Evolutionary conservation across 306 rosid genomes (phyloP), one percentile per base, ranked within the genome.

Genomic region (Datisca glomerata): DNA sequence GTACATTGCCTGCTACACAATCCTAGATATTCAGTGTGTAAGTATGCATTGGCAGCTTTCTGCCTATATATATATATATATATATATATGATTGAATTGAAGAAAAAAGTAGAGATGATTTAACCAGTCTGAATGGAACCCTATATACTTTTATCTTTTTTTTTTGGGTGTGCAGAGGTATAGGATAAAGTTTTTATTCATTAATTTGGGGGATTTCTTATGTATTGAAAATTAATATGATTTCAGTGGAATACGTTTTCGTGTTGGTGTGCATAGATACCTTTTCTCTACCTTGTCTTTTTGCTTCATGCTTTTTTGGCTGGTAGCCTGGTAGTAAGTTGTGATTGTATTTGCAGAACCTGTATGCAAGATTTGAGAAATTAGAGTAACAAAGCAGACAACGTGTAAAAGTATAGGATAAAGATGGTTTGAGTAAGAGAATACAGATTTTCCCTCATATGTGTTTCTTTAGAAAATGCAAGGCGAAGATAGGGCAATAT

Each of bases 221-320:
- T 84, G 96, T 80, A 80, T 61, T 67, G 73, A 68, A 61, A 72
- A 87, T 40, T 71, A 61, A 53, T 66, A 72, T 75, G 68, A 59
- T 80, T 68, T 64, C 81, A 75, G 82, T 81, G 86, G 60, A 76
- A 48, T 79, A 67, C 72, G 67, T 73, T 75, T 72, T 79, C 76
- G 79, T 64, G 79, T 91, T 79, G 78, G 96, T 68, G 85, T 91
- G 86, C 79, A 70, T 29, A n/a, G n/a, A n/a, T n/a, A n/a, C 38
- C 59, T 56, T 53, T 27, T 27, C 59, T 67, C 67, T 35, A 60
- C 55, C 54, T 37, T 56, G 39, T 47, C 40, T 32, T 63, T 52
- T 67, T 10, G 39, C 47, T 60, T 60, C 33, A 62, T 55, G 18
- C 46, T 50, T 22, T 18, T 25, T 61, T 53, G 47, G 32, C n/a